A percentile compares a stretch with the other conserved stretches of the same genome.
phyloP scores from a whole-genome alignment of 352 stramenopile genomes.

The Phytophthora citrophthora region DNA sequence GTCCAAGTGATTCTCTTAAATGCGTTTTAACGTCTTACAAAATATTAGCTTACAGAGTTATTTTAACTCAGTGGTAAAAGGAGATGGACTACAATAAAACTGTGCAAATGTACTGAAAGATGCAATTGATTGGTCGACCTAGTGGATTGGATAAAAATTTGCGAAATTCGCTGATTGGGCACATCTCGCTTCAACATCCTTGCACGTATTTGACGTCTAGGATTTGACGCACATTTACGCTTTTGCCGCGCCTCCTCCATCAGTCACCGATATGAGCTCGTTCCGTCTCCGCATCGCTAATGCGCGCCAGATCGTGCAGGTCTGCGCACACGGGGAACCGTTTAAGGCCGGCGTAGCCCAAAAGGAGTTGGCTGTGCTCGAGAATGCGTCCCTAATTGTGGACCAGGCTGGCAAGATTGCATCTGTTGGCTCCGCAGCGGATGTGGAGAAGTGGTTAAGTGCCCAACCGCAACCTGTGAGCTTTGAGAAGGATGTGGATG shows the following conservation, averaged over 20 bases:
- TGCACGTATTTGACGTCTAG: neutral
- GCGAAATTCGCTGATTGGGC: constrained; percentile 17
- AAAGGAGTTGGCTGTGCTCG: constrained; percentile 66
- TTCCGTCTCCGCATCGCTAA: constrained; percentile 76
- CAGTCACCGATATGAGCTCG: constrained; percentile 54
- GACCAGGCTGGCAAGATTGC: constrained; percentile 59
- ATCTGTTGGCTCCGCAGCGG: constrained; percentile 58
- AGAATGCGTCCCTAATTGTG: constrained; percentile 67
- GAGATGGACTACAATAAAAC: constrained; percentile 1
- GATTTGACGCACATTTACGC: constrained; percentile 35
- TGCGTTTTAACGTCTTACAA: too few relatives aligned
- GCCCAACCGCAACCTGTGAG: constrained; percentile 60
- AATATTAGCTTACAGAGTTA: too few relatives aligned
- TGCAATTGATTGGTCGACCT: constrained; percentile 29
- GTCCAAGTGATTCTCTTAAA: too few relatives aligned
- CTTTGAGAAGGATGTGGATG: constrained; percentile 82
- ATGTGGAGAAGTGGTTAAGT: constrained; percentile 65
- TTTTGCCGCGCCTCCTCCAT: constrained; percentile 18
- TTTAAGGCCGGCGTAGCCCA: constrained; percentile 74
- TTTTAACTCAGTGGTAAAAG: constrained; percentile 7
- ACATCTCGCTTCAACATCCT: constrained; percentile 24
- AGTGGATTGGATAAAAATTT: constrained; percentile 9
- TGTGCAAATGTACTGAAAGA: constrained; percentile 9
- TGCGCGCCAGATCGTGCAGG: constrained; percentile 76
- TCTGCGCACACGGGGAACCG: constrained; percentile 62